Conservation (phyloP, 2,329 filamentous ascomycete species). For the Aspergillus novofumigatus region DNA sequence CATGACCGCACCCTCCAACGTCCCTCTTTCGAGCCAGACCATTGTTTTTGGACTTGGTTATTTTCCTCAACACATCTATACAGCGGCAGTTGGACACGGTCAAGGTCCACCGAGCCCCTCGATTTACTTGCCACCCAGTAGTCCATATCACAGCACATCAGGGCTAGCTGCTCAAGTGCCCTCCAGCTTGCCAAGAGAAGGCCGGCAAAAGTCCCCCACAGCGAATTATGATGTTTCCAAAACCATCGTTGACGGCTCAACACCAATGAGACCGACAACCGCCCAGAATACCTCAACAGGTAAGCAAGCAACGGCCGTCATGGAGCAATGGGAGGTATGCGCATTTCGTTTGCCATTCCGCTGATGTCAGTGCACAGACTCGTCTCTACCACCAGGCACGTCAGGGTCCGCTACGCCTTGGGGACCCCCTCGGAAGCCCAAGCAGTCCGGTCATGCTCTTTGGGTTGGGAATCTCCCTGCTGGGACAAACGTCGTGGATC, state of each 20-base stretch:
- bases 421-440: conserved; percentile 64
- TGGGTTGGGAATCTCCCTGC: conserved; percentile 95
- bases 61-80: conserved; percentile 23
- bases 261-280: conserved; percentile 21
- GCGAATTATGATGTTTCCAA: conserved; percentile 31
- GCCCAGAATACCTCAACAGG: conserved; percentile 15
- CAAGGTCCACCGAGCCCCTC: conserved; percentile 4
- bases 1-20: conserved; percentile 15
- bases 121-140: conserved; percentile 5
- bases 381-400: conserved; percentile 6
- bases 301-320: conserved; percentile 12
- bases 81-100: conserved; percentile 16
- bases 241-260: conserved; percentile 37
- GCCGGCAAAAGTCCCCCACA: conserved; percentile 4
- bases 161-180: not conserved
- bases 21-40: conserved; percentile 15
- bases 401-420: conserved; percentile 40
- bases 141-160: conserved; percentile 4
- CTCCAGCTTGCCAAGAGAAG: conserved; percentile 2
- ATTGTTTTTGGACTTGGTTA: conserved; percentile 22
- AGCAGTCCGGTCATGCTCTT: conserved; percentile 76
- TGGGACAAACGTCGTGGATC: conserved; percentile 70
- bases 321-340: not conserved
- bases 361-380: conserved; percentile 11
- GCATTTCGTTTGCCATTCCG: not conserved